Evolutionary conservation across 371 early-diverging fungal genomes (phyloP), one percentile per base, ranked within the genome.

Genomic region (Circinella umbellata): DNA sequence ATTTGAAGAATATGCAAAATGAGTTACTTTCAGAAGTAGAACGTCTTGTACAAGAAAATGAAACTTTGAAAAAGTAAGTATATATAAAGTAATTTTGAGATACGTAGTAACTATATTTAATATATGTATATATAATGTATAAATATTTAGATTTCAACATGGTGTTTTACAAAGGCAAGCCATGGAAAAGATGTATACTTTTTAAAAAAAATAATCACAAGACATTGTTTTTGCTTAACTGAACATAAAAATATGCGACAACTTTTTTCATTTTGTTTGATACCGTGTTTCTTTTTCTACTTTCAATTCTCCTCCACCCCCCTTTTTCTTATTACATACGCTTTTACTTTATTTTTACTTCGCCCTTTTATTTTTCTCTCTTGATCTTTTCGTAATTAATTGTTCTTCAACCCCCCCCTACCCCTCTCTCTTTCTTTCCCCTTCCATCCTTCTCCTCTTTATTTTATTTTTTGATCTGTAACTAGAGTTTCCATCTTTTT

Each of bases 111-210:
- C 27, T 27, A 18, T 27, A 18, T 18, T 51, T 20, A 48, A 3
- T 53, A 35, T 9, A 64, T 35, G 3, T 51, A 8, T 51, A 7
- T 49, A 9, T 9, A 64, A 64, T 34, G 5, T 10, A 46, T 13
- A 13, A 27, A n/a, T 6, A 10, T 11, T 14, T 69, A 83, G 84
- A 57, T 83, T 83, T 46, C 84, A 83, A 63, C 84, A 83, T 68
- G 74, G 79, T n/a, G 76, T 83, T 42, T 69, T 83, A 47, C 84
- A 83, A 62, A 70, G 84, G 64, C 84, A 83, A 74, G 84, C 84
- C 53, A 81, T 83, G 79, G 84, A 83, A 69, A 83, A 83, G 73
- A 81, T 80, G 77, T 83, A 83, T 71, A 80, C 75, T 63, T 83
- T 78, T 53, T 75, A 64, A 47, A 47, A 47, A 47, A 15, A 11